Base-by-base conservation (phyloP, 768 basidiomycete species). In the Mycena pura region DNA sequence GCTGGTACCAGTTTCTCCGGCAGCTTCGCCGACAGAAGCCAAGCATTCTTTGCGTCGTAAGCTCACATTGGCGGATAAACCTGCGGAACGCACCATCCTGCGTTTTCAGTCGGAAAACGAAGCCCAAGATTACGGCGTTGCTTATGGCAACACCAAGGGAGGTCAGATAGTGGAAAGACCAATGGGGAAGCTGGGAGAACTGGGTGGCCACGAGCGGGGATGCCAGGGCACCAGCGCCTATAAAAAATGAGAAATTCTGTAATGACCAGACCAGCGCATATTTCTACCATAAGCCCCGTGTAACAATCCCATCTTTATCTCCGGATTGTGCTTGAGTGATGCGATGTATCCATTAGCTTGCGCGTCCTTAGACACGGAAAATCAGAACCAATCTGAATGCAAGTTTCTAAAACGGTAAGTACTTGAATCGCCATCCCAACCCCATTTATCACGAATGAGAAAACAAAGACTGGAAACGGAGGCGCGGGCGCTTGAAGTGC, bases 121-220 rank as follows among this genome's bases (percentile, higher is more conserved):
- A 56, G 2, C 81, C 63, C 5, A 95, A 73, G 4, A 86, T 50
- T 13, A 81, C 36, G 1, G 82, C 77, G 63, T 91, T 93, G 39
- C 77, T 63, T 15, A 86, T 54, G 0, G 90, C 86, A n/a, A 95
- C 64, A 1, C 85, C 88, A 0, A 94, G 73, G 0, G 91, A 92
- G 1, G 77, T 77, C 9, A 94, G 79, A 68, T 87, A 95, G 70
- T 94, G 90, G 71, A 90, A 89, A 1, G 87, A 90, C 93, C 93
- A 95, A 31, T 76, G 81, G 0, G 64, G 72, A 22, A 84, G 67
- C 56, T 86, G 84, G 0, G 91, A 80, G 64, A 96, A 95, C 57
- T 93, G 90, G 0, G 95, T 96, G 0, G 93, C 83, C 0, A 89
- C 85, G 17, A 96, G 80, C 3, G 95, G 94, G 0, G 93, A 73